Conservation (phyloP, 2,329 filamentous ascomycete genomes). For the Trichoderma guizhouense region DNA sequence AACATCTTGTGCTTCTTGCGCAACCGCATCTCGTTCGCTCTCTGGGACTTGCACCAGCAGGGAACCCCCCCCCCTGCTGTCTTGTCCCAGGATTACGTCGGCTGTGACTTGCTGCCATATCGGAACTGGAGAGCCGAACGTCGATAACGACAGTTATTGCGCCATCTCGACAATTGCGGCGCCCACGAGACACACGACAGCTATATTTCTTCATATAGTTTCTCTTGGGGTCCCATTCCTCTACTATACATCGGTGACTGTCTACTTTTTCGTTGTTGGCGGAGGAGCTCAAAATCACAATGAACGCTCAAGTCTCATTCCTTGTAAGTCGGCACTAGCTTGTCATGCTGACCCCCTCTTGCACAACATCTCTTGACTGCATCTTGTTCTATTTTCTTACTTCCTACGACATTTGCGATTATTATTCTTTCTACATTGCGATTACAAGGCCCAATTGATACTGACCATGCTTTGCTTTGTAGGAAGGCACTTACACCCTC, state of each 20-base stretch:
- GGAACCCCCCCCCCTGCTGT: not conserved
- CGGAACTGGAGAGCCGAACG: not conserved
- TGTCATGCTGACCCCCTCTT: not conserved
- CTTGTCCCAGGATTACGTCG: not conserved
- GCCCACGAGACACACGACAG: not conserved
- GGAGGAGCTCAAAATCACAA: constrained; percentile 29
- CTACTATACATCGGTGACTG: not conserved
- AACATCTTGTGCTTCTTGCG: not conserved
- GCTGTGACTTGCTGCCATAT: not conserved
- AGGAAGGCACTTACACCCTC: constrained; percentile 85
- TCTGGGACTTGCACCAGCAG: not conserved
- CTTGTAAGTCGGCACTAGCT: constrained; percentile 44
- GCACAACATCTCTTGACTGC: not conserved
- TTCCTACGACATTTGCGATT: not conserved
- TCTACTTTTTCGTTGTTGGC: not conserved
- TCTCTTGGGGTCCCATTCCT: not conserved
- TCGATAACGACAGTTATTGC: constrained; percentile 18
- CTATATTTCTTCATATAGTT: not conserved
- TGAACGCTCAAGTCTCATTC: constrained; percentile 58
- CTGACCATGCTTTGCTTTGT: constrained; percentile 20
- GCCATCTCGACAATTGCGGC: constrained; percentile 15
- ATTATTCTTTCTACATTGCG: not conserved
- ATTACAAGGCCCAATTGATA: not conserved
- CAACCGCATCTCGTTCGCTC: not conserved
- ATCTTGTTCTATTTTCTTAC: too few relatives aligned